Evolutionary conservation across 371 early-diverging fungal genomes (phyloP).

Genomic region (Entomophthora muscae): DNA sequence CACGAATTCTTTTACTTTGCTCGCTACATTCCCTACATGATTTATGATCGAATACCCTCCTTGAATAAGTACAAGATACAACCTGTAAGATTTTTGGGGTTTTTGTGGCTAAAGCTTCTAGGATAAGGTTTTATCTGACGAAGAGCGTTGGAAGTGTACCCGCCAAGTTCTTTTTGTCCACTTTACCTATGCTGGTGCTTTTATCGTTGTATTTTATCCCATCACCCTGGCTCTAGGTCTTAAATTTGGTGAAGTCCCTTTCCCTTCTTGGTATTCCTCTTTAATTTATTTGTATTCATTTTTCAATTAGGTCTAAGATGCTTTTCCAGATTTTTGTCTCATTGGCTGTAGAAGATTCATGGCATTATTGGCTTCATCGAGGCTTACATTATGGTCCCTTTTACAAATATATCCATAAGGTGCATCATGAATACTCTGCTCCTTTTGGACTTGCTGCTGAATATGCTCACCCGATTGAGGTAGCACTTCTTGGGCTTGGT

Average conservation of each 20-base stretch:
- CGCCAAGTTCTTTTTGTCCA: slow-evolving; percentile 49
- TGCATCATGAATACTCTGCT: slow-evolving; percentile 82
- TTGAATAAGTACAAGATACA: slow-evolving; percentile 75
- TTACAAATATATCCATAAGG: slow-evolving; percentile 80
- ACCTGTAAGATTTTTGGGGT: slow-evolving; percentile 22
- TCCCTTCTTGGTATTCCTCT: slow-evolving; percentile 49
- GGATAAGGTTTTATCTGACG: slow-evolving; percentile 43
- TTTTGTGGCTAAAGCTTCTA: slow-evolving; percentile 12
- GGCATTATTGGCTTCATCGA: slow-evolving; percentile 68
- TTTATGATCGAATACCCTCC: slow-evolving; percentile 46
- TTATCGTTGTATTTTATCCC: slow-evolving; percentile 74
- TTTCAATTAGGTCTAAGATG: slow-evolving; percentile 2
- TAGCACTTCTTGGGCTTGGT: slow-evolving; percentile 51
- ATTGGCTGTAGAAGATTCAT: slow-evolving; percentile 65
- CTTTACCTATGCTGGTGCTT: slow-evolving; percentile 59
- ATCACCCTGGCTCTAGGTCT: slow-evolving; percentile 64
- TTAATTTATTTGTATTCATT: background rate
- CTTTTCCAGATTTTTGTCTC: slow-evolving; percentile 19
- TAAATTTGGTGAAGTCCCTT: slow-evolving; percentile 56
- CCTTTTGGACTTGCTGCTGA: slow-evolving; percentile 79
- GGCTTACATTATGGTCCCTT: slow-evolving; percentile 70
- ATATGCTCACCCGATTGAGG: slow-evolving; percentile 72
- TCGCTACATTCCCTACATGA: slow-evolving; percentile 51
- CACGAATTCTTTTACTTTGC: slow-evolving; percentile 68
- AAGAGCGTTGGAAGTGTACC: slow-evolving; percentile 56